These are phyloP conservation scores for Fusarium concolor DNA, from an alignment of 2,329 filamentous ascomycete species.

Conservation along the genomic window DNA sequence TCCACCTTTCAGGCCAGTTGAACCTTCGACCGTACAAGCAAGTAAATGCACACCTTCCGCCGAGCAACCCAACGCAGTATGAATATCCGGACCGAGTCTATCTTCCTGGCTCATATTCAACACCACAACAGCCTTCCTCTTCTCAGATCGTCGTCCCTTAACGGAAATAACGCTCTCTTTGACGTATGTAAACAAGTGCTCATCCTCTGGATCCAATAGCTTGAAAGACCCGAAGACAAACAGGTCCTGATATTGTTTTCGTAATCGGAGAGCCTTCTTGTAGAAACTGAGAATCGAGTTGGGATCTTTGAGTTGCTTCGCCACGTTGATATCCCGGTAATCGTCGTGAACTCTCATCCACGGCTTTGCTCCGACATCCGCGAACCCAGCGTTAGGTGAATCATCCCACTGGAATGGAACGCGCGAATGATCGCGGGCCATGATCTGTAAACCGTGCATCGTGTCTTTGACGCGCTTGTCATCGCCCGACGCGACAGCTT, in stretches of 20 bases:
- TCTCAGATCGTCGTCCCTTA: conserved; percentile 29
- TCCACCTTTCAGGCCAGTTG: background rate
- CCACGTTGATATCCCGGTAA: conserved; percentile 67
- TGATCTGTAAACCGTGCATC: conserved; percentile 64
- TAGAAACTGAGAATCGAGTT: conserved; percentile 70
- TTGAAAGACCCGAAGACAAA: conserved; percentile 73
- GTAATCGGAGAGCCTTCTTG: conserved; percentile 61
- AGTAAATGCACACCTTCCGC: conserved; percentile 40
- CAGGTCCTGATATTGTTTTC: conserved; percentile 67
- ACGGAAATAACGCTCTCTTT: conserved; percentile 49
- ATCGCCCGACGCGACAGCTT: conserved; percentile 53
- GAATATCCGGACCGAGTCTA: conserved; percentile 45
- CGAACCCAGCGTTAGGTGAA: conserved; percentile 71
- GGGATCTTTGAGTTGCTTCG: conserved; percentile 57
- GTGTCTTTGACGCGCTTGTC: conserved; percentile 57
- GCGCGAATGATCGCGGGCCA: conserved; percentile 72
- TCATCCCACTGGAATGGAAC: conserved; percentile 76
- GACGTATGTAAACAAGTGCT: conserved; percentile 68
- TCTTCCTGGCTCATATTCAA: conserved; percentile 60
- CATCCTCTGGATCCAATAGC: conserved; percentile 61
- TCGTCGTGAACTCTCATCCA: conserved; percentile 77
- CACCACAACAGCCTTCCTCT: conserved; percentile 53
- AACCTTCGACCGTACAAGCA: conserved; percentile 37
- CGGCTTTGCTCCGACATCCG: conserved; percentile 57
- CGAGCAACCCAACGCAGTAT: conserved; percentile 34